Conservation (phyloP, 371 early-diverging fungal species). For the Capillidium heterosporum region DNA sequence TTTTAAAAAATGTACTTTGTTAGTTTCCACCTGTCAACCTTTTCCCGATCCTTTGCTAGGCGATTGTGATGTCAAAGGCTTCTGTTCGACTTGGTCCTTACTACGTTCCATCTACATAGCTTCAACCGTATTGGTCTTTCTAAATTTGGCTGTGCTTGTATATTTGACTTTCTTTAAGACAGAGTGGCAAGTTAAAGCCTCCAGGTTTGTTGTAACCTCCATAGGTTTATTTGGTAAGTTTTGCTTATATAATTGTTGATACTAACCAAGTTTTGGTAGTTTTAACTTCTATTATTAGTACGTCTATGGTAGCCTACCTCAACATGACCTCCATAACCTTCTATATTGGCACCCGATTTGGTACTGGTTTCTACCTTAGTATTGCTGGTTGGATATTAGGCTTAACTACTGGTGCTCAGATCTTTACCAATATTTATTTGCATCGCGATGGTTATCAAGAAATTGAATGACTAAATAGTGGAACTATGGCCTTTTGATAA, state of each 20-base stretch:
- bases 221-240: slow-evolving; percentile 1
- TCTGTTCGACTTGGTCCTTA: slow-evolving; percentile 9
- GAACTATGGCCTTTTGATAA: too few relatives aligned
- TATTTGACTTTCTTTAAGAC: neutral
- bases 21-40: slow-evolving; percentile 4
- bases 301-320: slow-evolving; percentile 7
- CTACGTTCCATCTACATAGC: neutral
- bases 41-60: slow-evolving; percentile 8
- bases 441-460: too few relatives aligned
- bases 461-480: too few relatives aligned
- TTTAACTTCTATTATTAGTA: neutral
- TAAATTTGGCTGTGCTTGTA: slow-evolving; percentile 6
- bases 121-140: slow-evolving; percentile 2
- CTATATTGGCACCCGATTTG: slow-evolving; percentile 8
- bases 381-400: neutral
- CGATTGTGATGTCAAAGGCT: slow-evolving; percentile 10
- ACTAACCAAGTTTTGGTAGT: neutral
- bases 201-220: neutral
- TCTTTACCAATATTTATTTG: neutral
- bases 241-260: neutral
- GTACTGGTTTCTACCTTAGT: neutral
- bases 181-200: neutral
- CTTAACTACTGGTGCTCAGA: neutral
- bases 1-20: slow-evolving; percentile 1
- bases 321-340: neutral